A percentile compares a stretch with the other conserved stretches of the same genome.
Evolutionary conservation across 2,329 filamentous ascomycete genomes (phyloP).

Genomic region (Fusarium floridanum): DNA sequence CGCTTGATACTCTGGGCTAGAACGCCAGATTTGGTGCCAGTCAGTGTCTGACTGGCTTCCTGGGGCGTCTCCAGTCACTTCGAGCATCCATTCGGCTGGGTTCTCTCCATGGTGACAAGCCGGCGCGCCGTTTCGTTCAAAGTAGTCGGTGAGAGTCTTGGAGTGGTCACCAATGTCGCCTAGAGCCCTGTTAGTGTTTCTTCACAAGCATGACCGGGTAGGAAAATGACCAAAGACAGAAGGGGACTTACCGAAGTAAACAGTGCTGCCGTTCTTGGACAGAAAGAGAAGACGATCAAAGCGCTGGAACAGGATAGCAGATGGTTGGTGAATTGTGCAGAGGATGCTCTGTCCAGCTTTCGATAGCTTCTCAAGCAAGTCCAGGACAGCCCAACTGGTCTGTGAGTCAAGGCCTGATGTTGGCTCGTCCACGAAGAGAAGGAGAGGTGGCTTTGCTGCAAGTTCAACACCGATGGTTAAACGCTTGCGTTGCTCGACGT

Average conservation of each 20-base stretch:
- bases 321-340: conserved; percentile 64
- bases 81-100: conserved; percentile 77
- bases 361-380: conserved; percentile 37
- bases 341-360: conserved; percentile 61
- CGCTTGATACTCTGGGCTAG: conserved; percentile 47
- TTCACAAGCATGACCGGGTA: background rate
- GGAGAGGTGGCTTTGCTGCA: conserved; percentile 56
- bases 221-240: fast-evolving
- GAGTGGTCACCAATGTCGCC: conserved; percentile 72
- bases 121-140: conserved; percentile 70
- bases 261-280: conserved; percentile 69
- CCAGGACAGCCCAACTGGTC: background rate
- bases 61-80: conserved; percentile 59
- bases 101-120: conserved; percentile 68
- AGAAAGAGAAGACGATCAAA: conserved; percentile 72
- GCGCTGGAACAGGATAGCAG: conserved; percentile 60
- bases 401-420: conserved; percentile 54
- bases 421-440: conserved; percentile 67
- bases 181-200: background rate
- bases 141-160: conserved; percentile 67
- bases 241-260: conserved; percentile 62
- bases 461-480: conserved; percentile 62
- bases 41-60: conserved; percentile 60
- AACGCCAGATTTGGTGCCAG: conserved; percentile 53
- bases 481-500: conserved; percentile 63